Conservation (phyloP, 2,329 filamentous ascomycete genomes). For the Talaromyces amestolkiae region DNA sequence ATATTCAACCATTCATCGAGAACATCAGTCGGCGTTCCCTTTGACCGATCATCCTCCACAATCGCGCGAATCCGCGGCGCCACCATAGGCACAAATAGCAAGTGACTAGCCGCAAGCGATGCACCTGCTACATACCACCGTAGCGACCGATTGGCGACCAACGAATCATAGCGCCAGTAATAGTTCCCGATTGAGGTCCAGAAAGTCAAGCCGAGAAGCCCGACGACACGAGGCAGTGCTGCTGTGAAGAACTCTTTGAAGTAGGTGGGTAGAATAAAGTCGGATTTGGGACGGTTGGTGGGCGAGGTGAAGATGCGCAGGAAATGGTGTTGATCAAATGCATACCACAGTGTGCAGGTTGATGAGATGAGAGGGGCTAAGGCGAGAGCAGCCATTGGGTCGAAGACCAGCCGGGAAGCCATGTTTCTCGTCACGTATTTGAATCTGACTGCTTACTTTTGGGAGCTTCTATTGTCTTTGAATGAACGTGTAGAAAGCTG, state of each 20-base stretch:
- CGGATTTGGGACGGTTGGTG: constrained; percentile 20
- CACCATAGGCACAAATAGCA: constrained; percentile 16
- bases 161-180: constrained; percentile 10
- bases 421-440: background rate
- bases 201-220: constrained; percentile 30
- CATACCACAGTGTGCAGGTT: constrained; percentile 48
- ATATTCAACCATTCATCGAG: constrained; percentile 15
- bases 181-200: constrained; percentile 16
- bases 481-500: no score
- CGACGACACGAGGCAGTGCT: constrained; percentile 36
- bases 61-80: constrained; percentile 7
- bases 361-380: constrained; percentile 50
- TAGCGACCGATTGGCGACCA: constrained; percentile 7
- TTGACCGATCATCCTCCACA: constrained; percentile 10
- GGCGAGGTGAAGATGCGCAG: constrained; percentile 25
- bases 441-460: no score
- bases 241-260: constrained; percentile 44
- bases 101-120: constrained; percentile 7
- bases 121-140: constrained; percentile 17
- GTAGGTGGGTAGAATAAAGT: constrained; percentile 44
- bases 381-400: constrained; percentile 32
- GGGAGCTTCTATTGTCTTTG: no score
- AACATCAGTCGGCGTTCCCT: background rate
- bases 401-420: constrained; percentile 11
- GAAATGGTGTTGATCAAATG: constrained; percentile 39